A percentile compares a stretch with the other conserved stretches of the same genome.
phyloP scores from a whole-genome alignment of 768 basidiomycete genomes.

The Tephrocybe sp. region DNA sequence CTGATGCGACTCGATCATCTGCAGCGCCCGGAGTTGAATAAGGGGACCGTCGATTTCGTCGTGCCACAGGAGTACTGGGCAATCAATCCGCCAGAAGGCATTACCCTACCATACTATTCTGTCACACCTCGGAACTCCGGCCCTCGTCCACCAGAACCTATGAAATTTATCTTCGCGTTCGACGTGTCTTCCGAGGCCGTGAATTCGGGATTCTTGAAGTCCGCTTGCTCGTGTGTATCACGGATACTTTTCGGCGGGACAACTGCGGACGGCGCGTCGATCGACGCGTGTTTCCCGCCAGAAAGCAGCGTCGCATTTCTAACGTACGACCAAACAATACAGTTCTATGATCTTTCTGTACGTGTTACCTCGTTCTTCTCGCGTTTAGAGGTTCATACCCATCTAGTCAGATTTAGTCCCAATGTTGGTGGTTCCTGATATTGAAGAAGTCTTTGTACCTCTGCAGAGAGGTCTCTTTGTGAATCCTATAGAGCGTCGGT shows the following conservation, averaged over 20 bases:
- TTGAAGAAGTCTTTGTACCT: conserved; percentile 92
- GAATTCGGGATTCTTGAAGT: conserved; percentile 63
- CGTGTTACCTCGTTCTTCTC: conserved; percentile 27
- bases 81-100: conserved; percentile 53
- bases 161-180: conserved; percentile 82
- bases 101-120: conserved; percentile 53
- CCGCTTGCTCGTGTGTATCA: conserved; percentile 62
- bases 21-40: conserved; percentile 80
- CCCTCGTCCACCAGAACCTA: conserved; percentile 53
- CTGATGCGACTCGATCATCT: conserved; percentile 76
- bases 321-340: conserved; percentile 76
- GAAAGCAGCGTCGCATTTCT: conserved; percentile 69
- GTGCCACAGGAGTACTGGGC: conserved; percentile 89
- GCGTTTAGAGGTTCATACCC: conserved; percentile 23
- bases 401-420: conserved; percentile 48
- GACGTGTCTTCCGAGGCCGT: conserved; percentile 77
- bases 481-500: conserved; percentile 71
- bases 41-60: conserved; percentile 88
- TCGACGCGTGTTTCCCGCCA: conserved; percentile 51
- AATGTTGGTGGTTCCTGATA: conserved; percentile 82
- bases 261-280: conserved; percentile 35
- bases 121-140: conserved; percentile 44
- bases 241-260: conserved; percentile 62
- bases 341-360: conserved; percentile 90
- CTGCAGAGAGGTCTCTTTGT: conserved; percentile 72